Conservation (phyloP, 1,139 yeast species). For the Suhomyces atakaporum region DNA sequence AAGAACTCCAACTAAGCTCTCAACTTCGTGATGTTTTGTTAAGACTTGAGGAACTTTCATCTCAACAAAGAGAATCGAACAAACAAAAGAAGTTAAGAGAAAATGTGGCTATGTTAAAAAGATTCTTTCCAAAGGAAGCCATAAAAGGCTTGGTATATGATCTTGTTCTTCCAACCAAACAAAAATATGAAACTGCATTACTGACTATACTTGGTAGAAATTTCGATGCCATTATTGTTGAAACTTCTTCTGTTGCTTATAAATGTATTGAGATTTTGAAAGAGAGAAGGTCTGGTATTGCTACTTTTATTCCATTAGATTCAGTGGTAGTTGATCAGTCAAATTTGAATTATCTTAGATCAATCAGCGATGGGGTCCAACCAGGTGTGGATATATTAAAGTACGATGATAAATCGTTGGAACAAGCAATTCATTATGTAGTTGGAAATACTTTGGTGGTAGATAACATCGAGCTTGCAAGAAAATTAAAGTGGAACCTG, state of each 20-base stretch:
- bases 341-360: constrained; percentile 60
- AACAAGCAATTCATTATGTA: constrained; percentile 77
- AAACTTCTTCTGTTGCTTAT: constrained; percentile 70
- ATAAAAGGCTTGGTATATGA: constrained; percentile 81
- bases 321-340: constrained; percentile 57
- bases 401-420: constrained; percentile 62
- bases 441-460: constrained; percentile 84
- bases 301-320: constrained; percentile 87
- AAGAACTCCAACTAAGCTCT: constrained; percentile 61
- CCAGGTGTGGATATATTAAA: constrained; percentile 76
- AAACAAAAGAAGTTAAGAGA: constrained; percentile 71
- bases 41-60: constrained; percentile 69
- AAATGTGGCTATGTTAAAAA: constrained; percentile 65
- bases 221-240: constrained; percentile 83
- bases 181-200: constrained; percentile 74
- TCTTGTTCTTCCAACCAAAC: constrained; percentile 76
- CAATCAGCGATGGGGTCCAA: constrained; percentile 54
- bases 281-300: constrained; percentile 82
- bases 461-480: constrained; percentile 68
- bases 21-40: constrained; percentile 62
- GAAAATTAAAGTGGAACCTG: constrained; percentile 67
- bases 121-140: constrained; percentile 67
- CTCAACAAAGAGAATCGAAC: constrained; percentile 73
- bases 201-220: constrained; percentile 79
- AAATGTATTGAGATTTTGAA: constrained; percentile 82